These are phyloP conservation scores for Sistotremastrum suecicum DNA, from an alignment of 768 basidiomycete species.

Conservation along the genomic window DNA sequence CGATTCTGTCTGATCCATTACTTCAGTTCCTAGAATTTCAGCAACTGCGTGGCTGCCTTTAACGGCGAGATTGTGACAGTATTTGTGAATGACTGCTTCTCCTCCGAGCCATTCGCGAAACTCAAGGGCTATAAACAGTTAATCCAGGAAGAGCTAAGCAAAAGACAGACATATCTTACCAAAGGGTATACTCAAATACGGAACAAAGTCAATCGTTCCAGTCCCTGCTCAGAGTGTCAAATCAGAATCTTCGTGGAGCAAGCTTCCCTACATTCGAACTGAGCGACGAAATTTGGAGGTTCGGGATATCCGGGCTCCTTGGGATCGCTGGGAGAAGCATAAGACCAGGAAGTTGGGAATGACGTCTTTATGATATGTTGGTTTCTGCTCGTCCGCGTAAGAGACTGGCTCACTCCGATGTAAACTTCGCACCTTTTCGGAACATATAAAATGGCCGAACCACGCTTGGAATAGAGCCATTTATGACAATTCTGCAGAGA, in stretches of 20 bases:
- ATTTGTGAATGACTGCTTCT: constrained; percentile 53
- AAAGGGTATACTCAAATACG: constrained; percentile 37
- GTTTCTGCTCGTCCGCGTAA: constrained; percentile 29
- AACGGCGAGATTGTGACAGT: constrained; percentile 56
- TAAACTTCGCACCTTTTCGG: constrained; percentile 34
- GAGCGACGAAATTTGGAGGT: constrained; percentile 27
- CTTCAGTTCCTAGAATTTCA: constrained; percentile 41
- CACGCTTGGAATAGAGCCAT: constrained; percentile 64
- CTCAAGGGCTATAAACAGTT: constrained; percentile 35
- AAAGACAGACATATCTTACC: constrained; percentile 20
- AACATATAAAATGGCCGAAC: constrained; percentile 60
- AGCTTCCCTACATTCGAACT: constrained; percentile 38
- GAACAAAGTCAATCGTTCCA: constrained; percentile 43
- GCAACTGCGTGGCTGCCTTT: constrained; percentile 49
- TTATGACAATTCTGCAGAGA: constrained; percentile 62
- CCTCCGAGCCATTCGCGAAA: constrained; percentile 68
- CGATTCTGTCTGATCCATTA: constrained; percentile 41
- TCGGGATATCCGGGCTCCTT: constrained; percentile 12
- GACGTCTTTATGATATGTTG: constrained; percentile 47
- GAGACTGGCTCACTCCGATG: neutral
- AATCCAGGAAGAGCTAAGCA: neutral
- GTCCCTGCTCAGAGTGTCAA: constrained; percentile 30
- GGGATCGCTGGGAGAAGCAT: constrained; percentile 32
- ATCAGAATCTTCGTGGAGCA: neutral
- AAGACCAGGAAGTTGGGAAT: constrained; percentile 40